Evolutionary conservation across 768 basidiomycete genomes (phyloP).

Genomic region (Rhodosporidiobolus odoratus): DNA sequence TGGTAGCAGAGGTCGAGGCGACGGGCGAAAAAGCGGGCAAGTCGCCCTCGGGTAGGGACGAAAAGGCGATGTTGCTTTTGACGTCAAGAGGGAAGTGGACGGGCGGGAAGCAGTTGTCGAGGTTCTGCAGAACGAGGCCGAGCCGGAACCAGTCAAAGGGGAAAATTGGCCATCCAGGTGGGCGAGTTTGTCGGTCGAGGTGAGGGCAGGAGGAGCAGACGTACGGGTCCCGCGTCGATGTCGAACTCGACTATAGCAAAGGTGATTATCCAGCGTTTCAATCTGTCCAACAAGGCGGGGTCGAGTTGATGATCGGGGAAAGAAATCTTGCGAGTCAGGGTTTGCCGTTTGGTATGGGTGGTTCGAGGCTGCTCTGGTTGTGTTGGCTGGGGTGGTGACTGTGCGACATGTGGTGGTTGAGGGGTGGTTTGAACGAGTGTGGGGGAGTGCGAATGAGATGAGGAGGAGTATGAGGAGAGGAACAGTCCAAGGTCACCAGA

Average conservation of each 20-base stretch:
- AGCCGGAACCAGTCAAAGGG: too few relatives aligned
- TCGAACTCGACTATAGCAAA: slow-evolving; percentile 41
- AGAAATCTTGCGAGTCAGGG: slow-evolving; percentile 20
- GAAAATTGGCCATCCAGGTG: too few relatives aligned
- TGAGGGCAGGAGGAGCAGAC: not conserved
- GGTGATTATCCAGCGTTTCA: slow-evolving; percentile 23
- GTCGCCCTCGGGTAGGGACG: slow-evolving; percentile 33
- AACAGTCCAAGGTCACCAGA: slow-evolving; percentile 3
- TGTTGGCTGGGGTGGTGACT: not conserved
- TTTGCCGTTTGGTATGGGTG: not conserved
- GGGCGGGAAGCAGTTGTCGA: slow-evolving; percentile 28
- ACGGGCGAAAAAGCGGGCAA: slow-evolving; percentile 1
- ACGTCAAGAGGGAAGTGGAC: not conserved
- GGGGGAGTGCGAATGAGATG: not conserved
- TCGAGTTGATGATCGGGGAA: slow-evolving; percentile 15
- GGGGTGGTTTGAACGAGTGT: not conserved
- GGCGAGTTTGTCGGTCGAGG: too few relatives aligned
- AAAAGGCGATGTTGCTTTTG: slow-evolving; percentile 29
- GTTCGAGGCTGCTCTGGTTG: not conserved
- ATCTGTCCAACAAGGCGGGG: not conserved
- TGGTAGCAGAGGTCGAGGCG: not conserved
- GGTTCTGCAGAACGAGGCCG: slow-evolving; percentile 1
- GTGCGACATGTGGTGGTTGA: not conserved
- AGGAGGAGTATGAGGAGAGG: not conserved
- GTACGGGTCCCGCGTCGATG: slow-evolving; percentile 36